Conservation (phyloP, 1,284 basidiomycete species). For the Malassezia globosa region DNA sequence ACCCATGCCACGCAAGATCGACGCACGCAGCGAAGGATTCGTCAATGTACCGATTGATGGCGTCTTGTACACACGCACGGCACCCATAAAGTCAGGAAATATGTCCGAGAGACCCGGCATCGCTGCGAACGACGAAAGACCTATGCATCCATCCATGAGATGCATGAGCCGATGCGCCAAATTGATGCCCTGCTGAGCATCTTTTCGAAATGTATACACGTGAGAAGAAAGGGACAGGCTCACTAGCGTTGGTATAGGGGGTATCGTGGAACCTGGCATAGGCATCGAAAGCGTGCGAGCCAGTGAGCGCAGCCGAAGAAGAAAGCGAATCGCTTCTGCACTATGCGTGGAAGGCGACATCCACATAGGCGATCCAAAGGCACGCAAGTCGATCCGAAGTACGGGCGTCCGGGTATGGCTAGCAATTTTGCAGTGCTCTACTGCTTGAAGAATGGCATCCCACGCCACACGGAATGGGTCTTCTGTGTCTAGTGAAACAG, state of each 20-base stretch:
- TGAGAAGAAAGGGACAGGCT: constrained; percentile 23
- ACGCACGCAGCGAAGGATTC: constrained; percentile 27
- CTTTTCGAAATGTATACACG: constrained; percentile 3
- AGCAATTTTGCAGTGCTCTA: constrained; percentile 11
- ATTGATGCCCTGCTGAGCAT: constrained; percentile 4
- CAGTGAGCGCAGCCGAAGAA: constrained; percentile 25
- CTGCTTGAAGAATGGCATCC: constrained; percentile 18
- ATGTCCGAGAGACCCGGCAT: constrained; percentile 22
- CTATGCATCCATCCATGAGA: constrained; percentile 25
- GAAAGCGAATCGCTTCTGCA: constrained; percentile 24
- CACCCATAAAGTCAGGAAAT: constrained; percentile 31
- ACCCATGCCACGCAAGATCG: constrained; percentile 36
- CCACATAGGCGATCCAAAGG: constrained; percentile 31
- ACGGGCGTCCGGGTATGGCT: constrained; percentile 16
- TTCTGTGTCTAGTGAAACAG: background rate
- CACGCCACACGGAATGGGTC: constrained; percentile 19
- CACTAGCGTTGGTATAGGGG: constrained; percentile 24
- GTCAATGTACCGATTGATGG: constrained; percentile 30
- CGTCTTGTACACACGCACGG: constrained; percentile 31
- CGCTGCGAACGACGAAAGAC: constrained; percentile 27
- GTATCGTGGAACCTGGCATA: background rate
- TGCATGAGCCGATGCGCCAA: constrained; percentile 26
- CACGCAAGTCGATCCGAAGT: constrained; percentile 28
- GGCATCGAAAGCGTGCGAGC: constrained; percentile 25
- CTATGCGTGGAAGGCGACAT: background rate